phyloP scores from a whole-genome alignment of 2,329 filamentous ascomycete genomes.

The Coniochaeta ligniaria region DNA sequence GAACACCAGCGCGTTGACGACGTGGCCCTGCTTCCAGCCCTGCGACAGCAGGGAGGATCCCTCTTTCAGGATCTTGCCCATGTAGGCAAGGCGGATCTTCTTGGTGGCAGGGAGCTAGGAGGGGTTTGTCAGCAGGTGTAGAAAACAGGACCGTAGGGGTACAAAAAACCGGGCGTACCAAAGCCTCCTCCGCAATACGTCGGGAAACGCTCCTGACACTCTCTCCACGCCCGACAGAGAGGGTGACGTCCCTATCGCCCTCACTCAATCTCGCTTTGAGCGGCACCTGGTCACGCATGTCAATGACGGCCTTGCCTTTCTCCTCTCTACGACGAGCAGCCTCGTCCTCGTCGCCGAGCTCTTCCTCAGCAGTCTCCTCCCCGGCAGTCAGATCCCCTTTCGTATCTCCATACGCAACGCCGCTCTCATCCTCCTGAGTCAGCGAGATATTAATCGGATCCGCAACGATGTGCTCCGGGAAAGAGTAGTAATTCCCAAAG shows the following conservation, averaged over 20 bases:
- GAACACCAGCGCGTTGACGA: conserved; percentile 71
- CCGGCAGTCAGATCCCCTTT: conserved; percentile 19
- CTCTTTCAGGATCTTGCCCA: conserved; percentile 74
- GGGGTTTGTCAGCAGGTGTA: neutral
- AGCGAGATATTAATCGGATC: conserved; percentile 53
- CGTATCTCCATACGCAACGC: conserved; percentile 13
- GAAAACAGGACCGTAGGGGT: neutral
- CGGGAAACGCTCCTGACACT: conserved; percentile 56
- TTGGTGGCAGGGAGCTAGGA: conserved; percentile 51
- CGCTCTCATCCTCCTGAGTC: conserved; percentile 9
- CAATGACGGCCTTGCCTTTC: conserved; percentile 43
- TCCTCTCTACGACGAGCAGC: conserved; percentile 31
- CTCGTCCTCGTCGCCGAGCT: conserved; percentile 8
- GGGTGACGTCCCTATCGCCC: conserved; percentile 53
- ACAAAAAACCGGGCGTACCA: conserved; percentile 39
- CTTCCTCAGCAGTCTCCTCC: conserved; percentile 10
- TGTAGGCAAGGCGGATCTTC: conserved; percentile 66
- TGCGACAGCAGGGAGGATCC: conserved; percentile 56
- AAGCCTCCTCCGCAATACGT: conserved; percentile 55
- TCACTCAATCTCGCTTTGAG: conserved; percentile 61
- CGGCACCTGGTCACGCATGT: conserved; percentile 41
- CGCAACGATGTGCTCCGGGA: conserved; percentile 62
- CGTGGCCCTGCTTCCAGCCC: conserved; percentile 68
- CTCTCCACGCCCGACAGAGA: conserved; percentile 53
- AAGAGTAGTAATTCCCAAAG: conserved; percentile 60